Base-by-base conservation (phyloP, 768 basidiomycete species). In the Mycena haematopus region DNA sequence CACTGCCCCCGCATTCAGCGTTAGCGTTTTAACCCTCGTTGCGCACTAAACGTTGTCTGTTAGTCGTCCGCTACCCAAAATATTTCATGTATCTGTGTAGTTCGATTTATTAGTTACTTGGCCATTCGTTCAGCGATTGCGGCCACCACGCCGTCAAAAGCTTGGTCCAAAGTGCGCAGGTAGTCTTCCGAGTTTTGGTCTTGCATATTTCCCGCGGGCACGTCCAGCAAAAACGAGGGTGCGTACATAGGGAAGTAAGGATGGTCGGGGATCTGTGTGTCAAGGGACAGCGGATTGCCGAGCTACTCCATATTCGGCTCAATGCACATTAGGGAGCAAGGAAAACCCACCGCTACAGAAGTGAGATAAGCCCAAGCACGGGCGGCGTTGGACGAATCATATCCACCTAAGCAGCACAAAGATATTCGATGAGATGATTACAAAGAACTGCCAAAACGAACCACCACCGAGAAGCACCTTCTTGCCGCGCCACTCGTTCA, bases 311-410 rank as follows among this genome's bases (percentile, higher is more conserved):
- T 24, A 47, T 50, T 22, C 40, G 60, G 21, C 15, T 29, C 22
- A 49, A 49, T 42, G 17, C 31, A 1, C 52, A n/a, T n/a, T n/a
- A n/a, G n/a, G 29, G 22, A 10, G 40, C 31, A 27, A 57, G 52
- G 42, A 49, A 42, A 11, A 78, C 90, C 64, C 67, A 94, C 92
- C 29, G 85, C 84, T 5, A 92, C 76, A 0, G 90, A 89, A 1
- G 95, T 96, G 19, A 95, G 75, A 69, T 87, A 87, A 0, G 92
- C 80, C 93, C 94, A 97, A 0, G 92, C 92, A 14, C 95, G 84
- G 0, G 95, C 95, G 1, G 88, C 88, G 67, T 96, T 96, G 1
- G 92, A 78, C 5, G 86, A 84, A 68, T 91, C 80, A 72, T 99
- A 97, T 0, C 96, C 96, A 19, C 95, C 93, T 83, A 29, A 8